These are phyloP conservation scores for Globisporangium middletonii DNA, from an alignment of 352 stramenopile genomes.

Conservation along the genomic window DNA sequence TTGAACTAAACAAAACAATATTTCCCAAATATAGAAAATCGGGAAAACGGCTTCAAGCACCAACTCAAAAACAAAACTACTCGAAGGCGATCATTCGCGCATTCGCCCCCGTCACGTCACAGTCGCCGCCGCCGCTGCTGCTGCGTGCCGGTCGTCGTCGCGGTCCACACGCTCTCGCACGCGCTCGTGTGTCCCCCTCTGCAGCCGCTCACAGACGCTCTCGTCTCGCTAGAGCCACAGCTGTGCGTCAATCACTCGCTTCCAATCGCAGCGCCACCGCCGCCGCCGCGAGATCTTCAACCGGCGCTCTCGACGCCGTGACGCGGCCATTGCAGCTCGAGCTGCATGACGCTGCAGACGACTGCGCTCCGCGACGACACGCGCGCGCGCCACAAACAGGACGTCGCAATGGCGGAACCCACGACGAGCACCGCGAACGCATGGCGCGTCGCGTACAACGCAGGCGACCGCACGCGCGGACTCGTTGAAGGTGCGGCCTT, in stretches of 20 bases:
- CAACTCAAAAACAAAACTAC: not conserved
- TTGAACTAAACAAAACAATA: too few species aligned
- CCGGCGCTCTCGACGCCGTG: too few species aligned
- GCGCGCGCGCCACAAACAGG: not conserved
- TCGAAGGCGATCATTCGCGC: not conserved
- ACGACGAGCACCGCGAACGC: conserved; percentile 21
- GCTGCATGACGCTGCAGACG: not conserved
- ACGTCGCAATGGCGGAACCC: conserved; percentile 13
- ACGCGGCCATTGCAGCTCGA: not conserved
- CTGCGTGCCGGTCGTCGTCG: too few species aligned
- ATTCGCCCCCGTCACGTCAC: not conserved
- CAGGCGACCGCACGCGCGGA: conserved; percentile 43
- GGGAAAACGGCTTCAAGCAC: not conserved
- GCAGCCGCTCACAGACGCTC: too few species aligned
- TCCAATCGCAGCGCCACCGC: too few species aligned
- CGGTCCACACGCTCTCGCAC: too few species aligned
- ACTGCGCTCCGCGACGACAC: not conserved
- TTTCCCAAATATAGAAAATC: not conserved
- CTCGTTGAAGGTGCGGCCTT: conserved; percentile 50
- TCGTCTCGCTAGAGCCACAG: too few species aligned
- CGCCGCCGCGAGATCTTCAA: too few species aligned
- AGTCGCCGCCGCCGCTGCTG: not conserved
- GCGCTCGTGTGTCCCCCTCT: too few species aligned
- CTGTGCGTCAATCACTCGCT: too few species aligned
- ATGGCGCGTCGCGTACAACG: conserved; percentile 50